phyloP scores from a whole-genome alignment of 176 grass and related monocot species.

The Tillandsia fasciculata region DNA sequence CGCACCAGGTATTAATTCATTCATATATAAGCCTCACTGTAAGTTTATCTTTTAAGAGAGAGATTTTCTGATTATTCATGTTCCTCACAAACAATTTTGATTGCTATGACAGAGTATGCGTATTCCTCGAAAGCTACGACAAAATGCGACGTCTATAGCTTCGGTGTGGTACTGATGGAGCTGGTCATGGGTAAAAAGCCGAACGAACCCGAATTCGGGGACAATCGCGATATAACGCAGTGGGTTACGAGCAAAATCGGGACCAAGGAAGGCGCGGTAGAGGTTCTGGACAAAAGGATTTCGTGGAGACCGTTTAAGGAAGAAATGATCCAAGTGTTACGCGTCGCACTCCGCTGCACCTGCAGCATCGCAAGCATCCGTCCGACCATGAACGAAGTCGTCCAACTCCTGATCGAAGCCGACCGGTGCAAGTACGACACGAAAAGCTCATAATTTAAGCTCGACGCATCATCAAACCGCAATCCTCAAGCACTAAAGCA shows the following conservation, averaged over 20 bases:
- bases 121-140: constrained; percentile 80
- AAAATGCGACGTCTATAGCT: constrained; percentile 58
- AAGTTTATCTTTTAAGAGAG: neutral
- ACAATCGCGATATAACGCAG: constrained; percentile 73
- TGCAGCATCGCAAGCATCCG: constrained; percentile 54
- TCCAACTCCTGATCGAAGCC: constrained; percentile 68
- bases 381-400: constrained; percentile 89
- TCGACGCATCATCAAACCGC: neutral
- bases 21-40: neutral
- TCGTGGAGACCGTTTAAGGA: constrained; percentile 69
- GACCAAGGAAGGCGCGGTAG: constrained; percentile 27
- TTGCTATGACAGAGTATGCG: constrained; percentile 51
- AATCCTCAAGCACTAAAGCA: neutral
- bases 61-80: neutral
- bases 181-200: constrained; percentile 81
- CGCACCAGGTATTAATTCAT: constrained; percentile 45
- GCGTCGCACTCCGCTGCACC: constrained; percentile 67
- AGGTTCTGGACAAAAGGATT: constrained; percentile 55
- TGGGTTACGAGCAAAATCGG: constrained; percentile 71
- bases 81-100: neutral
- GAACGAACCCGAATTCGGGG: constrained; percentile 85
- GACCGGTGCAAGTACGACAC: constrained; percentile 23
- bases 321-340: constrained; percentile 69
- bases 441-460: constrained; percentile 19
- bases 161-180: constrained; percentile 68